These are phyloP conservation scores for Boechera divaricarpa DNA, from an alignment of 345 rosid genomes.

Conservation along the genomic window DNA sequence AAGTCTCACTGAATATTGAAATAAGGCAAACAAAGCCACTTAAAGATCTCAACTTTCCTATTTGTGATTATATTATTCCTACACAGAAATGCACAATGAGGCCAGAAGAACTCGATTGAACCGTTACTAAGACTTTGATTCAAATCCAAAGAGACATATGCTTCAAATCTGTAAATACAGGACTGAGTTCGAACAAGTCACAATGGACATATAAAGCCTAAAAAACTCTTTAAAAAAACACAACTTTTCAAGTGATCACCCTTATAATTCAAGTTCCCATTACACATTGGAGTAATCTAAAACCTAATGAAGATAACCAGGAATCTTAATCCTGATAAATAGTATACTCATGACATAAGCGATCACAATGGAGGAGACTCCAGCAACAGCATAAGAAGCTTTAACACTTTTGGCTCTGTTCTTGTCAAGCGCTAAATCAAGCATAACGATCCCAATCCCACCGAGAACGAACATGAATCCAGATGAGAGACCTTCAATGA, in stretches of 20 bases:
- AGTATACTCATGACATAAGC: constrained; percentile 89
- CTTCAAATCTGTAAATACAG: neutral
- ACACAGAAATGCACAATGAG: neutral
- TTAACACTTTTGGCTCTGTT: constrained; percentile 72
- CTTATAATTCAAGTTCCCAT: neutral
- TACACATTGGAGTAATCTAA: neutral
- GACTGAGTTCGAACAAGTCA: neutral
- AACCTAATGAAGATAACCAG: constrained; percentile 62
- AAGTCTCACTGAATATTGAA: neutral
- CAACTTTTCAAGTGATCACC: neutral
- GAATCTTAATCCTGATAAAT: constrained; percentile 89
- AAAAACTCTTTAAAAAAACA: neutral
- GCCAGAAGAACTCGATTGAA: neutral
- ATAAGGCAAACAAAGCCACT: neutral
- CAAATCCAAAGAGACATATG: neutral
- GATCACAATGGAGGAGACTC: constrained; percentile 63
- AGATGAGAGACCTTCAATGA: constrained; percentile 89
- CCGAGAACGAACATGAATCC: constrained; percentile 91
- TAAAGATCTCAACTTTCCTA: neutral
- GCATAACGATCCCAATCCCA: constrained; percentile 72
- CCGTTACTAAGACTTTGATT: neutral
- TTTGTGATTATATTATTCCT: no score
- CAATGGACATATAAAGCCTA: neutral
- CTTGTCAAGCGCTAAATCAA: constrained; percentile 82
- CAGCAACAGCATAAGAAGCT: constrained; percentile 72